Base-by-base conservation (phyloP, 495 filamentous ascomycete species). In the Aspergillus leporis region DNA sequence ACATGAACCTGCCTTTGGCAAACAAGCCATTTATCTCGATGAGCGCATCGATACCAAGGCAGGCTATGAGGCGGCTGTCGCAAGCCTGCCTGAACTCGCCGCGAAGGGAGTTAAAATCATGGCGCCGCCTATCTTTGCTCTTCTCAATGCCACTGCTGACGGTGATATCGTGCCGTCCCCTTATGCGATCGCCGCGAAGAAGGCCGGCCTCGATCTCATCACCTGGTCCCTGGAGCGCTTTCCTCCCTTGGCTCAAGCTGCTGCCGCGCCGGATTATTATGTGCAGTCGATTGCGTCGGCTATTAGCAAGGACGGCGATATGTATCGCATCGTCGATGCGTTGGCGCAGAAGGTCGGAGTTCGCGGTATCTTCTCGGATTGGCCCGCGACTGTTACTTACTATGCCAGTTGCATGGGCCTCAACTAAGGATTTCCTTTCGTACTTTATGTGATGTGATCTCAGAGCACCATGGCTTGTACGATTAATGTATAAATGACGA, bases 221-320 rank as follows among this genome's bases (percentile, higher is more conserved):
- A 81, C 81, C 7, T 88, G 84, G 85, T 83, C 76, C n/a, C 72
- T 87, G 40, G 85, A 88, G 68, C 73, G 85, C 4, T 83, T 80
- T 1, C 82, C 80, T 0, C 81, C 78, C 55, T 63, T 87, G 52
- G 74, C 74, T 16, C 70, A 79, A 50, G 80, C 74, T 7, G 70
- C 69, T 1, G 66, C 61, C 0, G 61, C 63, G 2, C 66, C 64
- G 8, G 80, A 74, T n/a, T 87, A 84, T 61, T 88, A 85, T 65
- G 83, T 82, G 50, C 63, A 64, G 47, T 75, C 73, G n/a, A 70
- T 87, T 22, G 70, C 69, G 0, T 68, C 72, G 41, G 77, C 73
- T 12, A 81, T 82, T 40, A 80, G 77, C 30, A 80, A 78, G 47
- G 84, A 87, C 59, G 83, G 84, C 5, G 81, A 87, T 41, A 76